These are phyloP conservation scores for Colletotrichum noveboracense DNA, from an alignment of 2,329 filamentous ascomycete genomes.

Conservation along the genomic window DNA sequence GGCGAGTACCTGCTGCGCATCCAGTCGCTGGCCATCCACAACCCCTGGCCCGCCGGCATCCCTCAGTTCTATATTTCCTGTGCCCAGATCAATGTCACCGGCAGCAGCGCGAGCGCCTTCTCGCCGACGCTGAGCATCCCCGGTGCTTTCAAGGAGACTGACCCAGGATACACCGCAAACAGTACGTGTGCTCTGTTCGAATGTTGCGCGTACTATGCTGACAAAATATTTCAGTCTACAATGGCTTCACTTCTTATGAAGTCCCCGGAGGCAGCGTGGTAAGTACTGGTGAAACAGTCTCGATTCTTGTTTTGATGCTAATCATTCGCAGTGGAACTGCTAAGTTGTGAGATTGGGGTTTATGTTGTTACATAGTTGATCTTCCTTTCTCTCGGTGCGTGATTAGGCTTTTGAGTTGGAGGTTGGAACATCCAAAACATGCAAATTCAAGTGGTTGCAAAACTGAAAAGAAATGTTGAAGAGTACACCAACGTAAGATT, in stretches of 20 bases:
- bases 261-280: slow-evolving; percentile 12
- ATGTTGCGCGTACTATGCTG: neutral
- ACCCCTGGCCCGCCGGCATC: slow-evolving; percentile 49
- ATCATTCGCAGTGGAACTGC: slow-evolving; percentile 1
- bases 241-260: slow-evolving; percentile 3
- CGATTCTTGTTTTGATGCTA: neutral
- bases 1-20: slow-evolving; percentile 65
- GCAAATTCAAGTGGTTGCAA: neutral
- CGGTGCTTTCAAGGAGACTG: slow-evolving; percentile 46
- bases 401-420: neutral
- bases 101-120: slow-evolving; percentile 38
- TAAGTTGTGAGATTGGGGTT: neutral
- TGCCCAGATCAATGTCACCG: slow-evolving; percentile 50
- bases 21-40: slow-evolving; percentile 67
- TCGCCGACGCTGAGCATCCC: slow-evolving; percentile 40
- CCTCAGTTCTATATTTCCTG: slow-evolving; percentile 54
- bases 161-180: slow-evolving; percentile 50
- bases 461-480: neutral
- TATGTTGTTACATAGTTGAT: neutral
- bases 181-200: slow-evolving; percentile 29
- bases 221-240: slow-evolving; percentile 2
- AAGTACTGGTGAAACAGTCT: neutral
- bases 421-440: neutral
- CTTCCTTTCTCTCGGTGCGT: neutral
- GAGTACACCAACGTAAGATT: neutral